Conservation (phyloP, 2,329 filamentous ascomycete species). For the Pyrenochaeta sp. region DNA sequence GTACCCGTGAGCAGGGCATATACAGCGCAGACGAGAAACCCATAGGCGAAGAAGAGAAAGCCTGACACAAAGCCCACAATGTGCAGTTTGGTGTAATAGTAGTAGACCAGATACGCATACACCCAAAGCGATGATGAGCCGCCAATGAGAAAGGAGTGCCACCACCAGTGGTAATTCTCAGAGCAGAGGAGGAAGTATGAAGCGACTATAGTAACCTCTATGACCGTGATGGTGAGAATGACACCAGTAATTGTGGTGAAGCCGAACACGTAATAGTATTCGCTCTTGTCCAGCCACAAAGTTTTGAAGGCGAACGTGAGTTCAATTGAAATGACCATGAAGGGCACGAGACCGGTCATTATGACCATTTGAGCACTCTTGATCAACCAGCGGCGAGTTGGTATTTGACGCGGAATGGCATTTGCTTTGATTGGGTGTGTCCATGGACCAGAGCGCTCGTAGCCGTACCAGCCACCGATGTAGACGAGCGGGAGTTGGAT, state of each 20-base stretch:
- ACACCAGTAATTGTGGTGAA: conserved; percentile 78
- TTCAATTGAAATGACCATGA: conserved; percentile 88
- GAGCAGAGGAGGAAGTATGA: conserved; percentile 84
- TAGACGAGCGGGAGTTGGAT: conserved; percentile 89
- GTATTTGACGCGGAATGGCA: conserved; percentile 75
- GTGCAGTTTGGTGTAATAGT: conserved; percentile 81
- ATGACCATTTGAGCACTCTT: conserved; percentile 70
- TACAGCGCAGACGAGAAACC: conserved; percentile 79
- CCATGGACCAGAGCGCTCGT: conserved; percentile 72
- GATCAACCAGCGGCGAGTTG: conserved; percentile 78
- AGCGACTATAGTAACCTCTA: conserved; percentile 83
- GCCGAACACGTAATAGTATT: conserved; percentile 91
- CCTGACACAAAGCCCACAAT: conserved; percentile 82
- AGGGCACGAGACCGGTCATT: conserved; percentile 80
- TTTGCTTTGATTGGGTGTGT: conserved; percentile 83
- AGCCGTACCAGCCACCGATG: conserved; percentile 80
- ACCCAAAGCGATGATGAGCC: conserved; percentile 82
- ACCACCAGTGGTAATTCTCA: conserved; percentile 89
- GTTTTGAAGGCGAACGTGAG: conserved; percentile 87
- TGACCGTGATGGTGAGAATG: conserved; percentile 78
- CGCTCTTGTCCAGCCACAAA: conserved; percentile 88
- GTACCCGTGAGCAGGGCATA: conserved; percentile 85
- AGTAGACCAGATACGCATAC: conserved; percentile 84
- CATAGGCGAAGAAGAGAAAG: conserved; percentile 86
- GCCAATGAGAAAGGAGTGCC: conserved; percentile 84